Conservation (phyloP, 306 rosid genomes). For the Canavalia gladiata region DNA sequence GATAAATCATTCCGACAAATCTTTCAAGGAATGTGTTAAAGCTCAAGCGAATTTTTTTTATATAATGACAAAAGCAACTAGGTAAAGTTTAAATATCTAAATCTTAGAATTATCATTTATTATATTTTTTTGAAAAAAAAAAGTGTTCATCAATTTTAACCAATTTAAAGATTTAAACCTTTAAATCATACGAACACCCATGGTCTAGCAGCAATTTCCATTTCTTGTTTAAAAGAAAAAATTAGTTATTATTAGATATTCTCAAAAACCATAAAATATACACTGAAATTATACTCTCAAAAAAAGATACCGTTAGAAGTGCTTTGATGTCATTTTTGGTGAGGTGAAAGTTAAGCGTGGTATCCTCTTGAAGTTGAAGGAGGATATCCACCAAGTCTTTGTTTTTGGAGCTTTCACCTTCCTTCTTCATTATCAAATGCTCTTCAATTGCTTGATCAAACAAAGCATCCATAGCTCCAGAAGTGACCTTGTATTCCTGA, state of each 20-base stretch:
- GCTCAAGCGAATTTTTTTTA: too few species aligned
- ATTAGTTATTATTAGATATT: neutral
- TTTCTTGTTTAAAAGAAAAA: neutral
- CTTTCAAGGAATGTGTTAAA: too few species aligned
- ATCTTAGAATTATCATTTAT: too few species aligned
- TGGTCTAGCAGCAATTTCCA: constrained; percentile 38
- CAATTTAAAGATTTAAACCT: neutral
- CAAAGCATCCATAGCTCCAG: constrained; percentile 39
- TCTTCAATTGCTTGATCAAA: constrained; percentile 43
- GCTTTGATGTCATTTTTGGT: constrained; percentile 47
- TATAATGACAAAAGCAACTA: too few species aligned
- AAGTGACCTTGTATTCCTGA: constrained; percentile 31
- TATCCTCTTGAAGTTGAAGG: constrained; percentile 42
- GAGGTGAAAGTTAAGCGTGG: constrained; percentile 25
- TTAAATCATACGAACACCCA: neutral
- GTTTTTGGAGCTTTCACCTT: neutral
- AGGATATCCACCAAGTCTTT: constrained; percentile 51
- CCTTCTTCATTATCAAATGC: neutral
- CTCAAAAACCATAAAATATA: too few species aligned
- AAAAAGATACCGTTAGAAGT: constrained; percentile 42
- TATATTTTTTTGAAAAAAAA: too few species aligned
- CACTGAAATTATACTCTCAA: too few species aligned
- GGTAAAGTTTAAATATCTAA: too few species aligned
- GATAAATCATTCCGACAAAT: too few species aligned
- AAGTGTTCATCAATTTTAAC: constrained; percentile 32